phyloP scores from a whole-genome alignment of 2,329 filamentous ascomycete genomes.

The Fusarium penzigii region DNA sequence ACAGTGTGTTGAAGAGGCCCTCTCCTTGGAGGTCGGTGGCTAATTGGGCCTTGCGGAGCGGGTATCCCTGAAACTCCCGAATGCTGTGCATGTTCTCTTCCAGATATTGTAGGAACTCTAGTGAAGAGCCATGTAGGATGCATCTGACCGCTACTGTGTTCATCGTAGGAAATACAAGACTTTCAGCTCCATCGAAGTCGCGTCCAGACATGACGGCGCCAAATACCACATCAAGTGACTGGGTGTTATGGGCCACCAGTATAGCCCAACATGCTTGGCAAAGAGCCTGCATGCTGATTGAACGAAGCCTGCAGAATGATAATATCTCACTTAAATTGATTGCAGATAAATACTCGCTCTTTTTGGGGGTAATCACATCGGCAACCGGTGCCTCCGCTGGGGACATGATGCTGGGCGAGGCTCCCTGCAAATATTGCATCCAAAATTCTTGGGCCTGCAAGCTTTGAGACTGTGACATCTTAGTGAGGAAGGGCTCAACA shows the following conservation, averaged over 20 bases:
- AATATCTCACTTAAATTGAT: slow-evolving; percentile 28
- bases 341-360: slow-evolving; percentile 15
- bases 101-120: slow-evolving; percentile 69
- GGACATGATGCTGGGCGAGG: slow-evolving; percentile 38
- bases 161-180: slow-evolving; percentile 84
- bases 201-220: slow-evolving; percentile 83
- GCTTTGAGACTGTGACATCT: slow-evolving; percentile 19
- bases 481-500: slow-evolving; percentile 53
- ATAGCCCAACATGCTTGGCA: slow-evolving; percentile 77
- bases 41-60: slow-evolving; percentile 68
- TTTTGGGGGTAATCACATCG: slow-evolving; percentile 1
- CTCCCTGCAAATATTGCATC: slow-evolving; percentile 64
- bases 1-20: slow-evolving; percentile 56
- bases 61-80: slow-evolving; percentile 73
- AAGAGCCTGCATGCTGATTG: slow-evolving; percentile 74
- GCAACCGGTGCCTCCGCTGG: neutral
- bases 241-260: slow-evolving; percentile 62
- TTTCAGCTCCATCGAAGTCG: slow-evolving; percentile 68
- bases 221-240: slow-evolving; percentile 74
- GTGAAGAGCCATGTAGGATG: slow-evolving; percentile 67
- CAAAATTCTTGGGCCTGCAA: slow-evolving; percentile 59
- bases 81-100: slow-evolving; percentile 69
- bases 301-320: slow-evolving; percentile 63
- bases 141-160: slow-evolving; percentile 80
- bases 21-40: slow-evolving; percentile 35